Percentiles rank a stretch among this genome's conserved stretches.
Evolutionary conservation across 768 basidiomycete species (phyloP).

Genomic region (Rhodotorula toruloides): DNA sequence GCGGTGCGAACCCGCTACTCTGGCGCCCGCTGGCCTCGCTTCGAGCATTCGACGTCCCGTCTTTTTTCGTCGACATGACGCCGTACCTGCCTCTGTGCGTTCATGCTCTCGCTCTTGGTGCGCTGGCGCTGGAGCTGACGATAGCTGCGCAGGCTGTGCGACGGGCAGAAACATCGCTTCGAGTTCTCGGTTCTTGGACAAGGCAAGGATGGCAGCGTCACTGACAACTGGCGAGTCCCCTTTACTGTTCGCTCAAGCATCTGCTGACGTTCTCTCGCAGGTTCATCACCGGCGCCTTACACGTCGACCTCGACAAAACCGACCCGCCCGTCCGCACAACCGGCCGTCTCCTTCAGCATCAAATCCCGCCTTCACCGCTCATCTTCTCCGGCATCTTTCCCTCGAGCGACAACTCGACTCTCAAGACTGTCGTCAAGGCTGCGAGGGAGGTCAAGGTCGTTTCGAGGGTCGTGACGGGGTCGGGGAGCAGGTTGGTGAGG

Average conservation of each 20-base stretch:
- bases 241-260: no score
- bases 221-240: conserved; percentile 9
- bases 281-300: conserved; percentile 17
- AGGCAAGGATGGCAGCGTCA: not conserved
- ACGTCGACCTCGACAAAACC: conserved; percentile 11
- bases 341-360: not conserved
- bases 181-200: conserved; percentile 7
- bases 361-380: not conserved
- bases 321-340: conserved; percentile 9
- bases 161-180: not conserved
- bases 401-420: not conserved
- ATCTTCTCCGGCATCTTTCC: not conserved
- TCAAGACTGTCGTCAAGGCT: not conserved
- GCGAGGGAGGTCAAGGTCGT: not conserved
- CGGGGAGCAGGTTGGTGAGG: not conserved
- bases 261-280: not conserved
- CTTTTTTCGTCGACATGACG: conserved; percentile 8
- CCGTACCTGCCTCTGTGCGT: conserved; percentile 2
- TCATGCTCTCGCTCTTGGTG: fast-evolving
- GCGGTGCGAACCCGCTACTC: conserved; percentile 20
- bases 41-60: conserved; percentile 18
- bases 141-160: not conserved
- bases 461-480: not conserved
- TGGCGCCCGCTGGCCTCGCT: conserved; percentile 21
- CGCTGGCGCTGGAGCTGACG: no score